Percentiles rank a stretch among this genome's conserved stretches.
These are phyloP conservation scores for Saccharum spontaneum DNA, from an alignment of 176 grass and related monocot genomes.

Conservation along the genomic window DNA sequence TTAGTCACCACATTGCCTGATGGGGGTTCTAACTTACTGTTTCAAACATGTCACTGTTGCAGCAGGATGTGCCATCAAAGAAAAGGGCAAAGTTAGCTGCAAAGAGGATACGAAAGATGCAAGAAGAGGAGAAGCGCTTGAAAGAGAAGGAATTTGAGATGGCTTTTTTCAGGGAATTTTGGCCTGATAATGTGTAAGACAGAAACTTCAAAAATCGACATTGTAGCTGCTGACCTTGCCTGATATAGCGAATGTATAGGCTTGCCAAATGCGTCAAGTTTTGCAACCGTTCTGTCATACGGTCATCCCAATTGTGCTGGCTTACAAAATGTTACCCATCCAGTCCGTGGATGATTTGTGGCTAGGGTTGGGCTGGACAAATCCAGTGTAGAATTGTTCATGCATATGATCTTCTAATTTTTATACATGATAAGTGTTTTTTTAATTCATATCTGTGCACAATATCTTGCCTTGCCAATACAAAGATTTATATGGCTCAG, in stretches of 20 bases:
- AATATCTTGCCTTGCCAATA: neutral
- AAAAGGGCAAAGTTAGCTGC: conserved; percentile 55
- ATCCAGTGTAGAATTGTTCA: neutral
- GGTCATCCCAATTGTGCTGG: neutral
- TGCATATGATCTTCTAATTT: neutral
- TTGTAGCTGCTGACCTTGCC: neutral
- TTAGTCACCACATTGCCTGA: neutral
- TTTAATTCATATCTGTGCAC: neutral
- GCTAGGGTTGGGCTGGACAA: neutral
- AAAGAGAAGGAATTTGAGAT: conserved; percentile 92
- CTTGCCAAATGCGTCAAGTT: conserved; percentile 1
- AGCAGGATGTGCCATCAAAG: conserved; percentile 30
- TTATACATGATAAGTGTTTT: neutral
- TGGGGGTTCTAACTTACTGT: neutral
- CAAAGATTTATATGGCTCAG: neutral
- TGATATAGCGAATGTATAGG: conserved; percentile 27
- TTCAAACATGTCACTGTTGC: conserved; percentile 11
- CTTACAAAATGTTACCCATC: neutral
- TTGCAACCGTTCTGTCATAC: neutral
- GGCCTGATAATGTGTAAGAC: conserved; percentile 89
- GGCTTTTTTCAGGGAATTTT: conserved; percentile 92
- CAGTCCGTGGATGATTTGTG: neutral
- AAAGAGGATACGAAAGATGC: conserved; percentile 80
- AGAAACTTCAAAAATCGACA: neutral
- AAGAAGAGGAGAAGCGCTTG: conserved; percentile 80